These are phyloP conservation scores for Blastobotrys parvus DNA, from an alignment of 805 yeast species.

Conservation along the genomic window DNA sequence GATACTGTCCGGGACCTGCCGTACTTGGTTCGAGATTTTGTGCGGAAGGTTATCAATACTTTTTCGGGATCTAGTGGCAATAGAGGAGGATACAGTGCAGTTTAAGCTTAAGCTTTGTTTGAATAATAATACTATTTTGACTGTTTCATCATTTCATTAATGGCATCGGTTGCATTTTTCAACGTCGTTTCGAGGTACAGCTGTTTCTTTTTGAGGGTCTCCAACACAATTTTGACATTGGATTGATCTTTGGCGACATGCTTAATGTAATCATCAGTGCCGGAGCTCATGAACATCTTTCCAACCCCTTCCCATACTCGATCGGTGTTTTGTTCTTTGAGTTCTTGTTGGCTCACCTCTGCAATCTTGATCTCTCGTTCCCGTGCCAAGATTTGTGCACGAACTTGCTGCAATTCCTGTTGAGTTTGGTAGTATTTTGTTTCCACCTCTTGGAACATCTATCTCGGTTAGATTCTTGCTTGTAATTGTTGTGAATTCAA, in stretches of 20 bases:
- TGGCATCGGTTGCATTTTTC: slow-evolving; percentile 59
- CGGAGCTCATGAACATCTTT: slow-evolving; percentile 43
- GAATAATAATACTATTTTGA: not conserved
- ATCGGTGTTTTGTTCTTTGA: slow-evolving; percentile 36
- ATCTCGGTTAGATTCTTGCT: not conserved
- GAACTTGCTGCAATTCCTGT: slow-evolving; percentile 50
- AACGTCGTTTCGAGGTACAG: slow-evolving; percentile 67
- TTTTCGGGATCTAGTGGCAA: slow-evolving; percentile 46
- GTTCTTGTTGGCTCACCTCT: slow-evolving; percentile 48
- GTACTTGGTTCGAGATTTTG: slow-evolving; percentile 64
- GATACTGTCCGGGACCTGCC: slow-evolving; percentile 57
- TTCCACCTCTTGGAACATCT: slow-evolving; percentile 45
- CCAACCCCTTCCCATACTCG: slow-evolving; percentile 83
- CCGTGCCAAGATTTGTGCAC: slow-evolving; percentile 41
- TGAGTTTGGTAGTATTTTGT: slow-evolving; percentile 50
- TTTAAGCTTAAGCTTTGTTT: slow-evolving; percentile 31
- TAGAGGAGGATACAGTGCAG: slow-evolving; percentile 92
- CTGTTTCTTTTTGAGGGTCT: slow-evolving; percentile 58
- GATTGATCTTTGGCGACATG: slow-evolving; percentile 45
- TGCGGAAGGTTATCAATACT: slow-evolving; percentile 60
- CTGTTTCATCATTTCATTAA: slow-evolving; percentile 38
- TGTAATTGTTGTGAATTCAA: not conserved
- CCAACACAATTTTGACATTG: slow-evolving; percentile 49
- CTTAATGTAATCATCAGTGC: slow-evolving; percentile 38
- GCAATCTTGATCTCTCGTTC: slow-evolving; percentile 45